Conservation (phyloP, 1,284 basidiomycete species). For the Cryptococcus wingfieldii region DNA sequence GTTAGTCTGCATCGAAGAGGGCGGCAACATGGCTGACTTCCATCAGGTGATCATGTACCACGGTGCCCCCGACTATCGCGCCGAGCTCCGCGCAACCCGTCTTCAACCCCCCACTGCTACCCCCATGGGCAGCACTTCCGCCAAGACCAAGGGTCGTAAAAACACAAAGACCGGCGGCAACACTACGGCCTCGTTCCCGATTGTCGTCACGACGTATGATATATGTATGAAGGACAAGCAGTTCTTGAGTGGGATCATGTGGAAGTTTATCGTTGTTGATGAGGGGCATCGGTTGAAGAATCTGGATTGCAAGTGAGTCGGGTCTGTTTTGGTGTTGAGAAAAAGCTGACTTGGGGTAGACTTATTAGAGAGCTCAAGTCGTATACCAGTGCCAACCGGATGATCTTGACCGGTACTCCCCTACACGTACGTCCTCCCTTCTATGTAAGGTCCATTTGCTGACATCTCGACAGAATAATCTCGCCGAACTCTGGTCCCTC, state of each 20-base stretch:
- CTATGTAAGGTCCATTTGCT: not conserved
- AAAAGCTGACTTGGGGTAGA: constrained; percentile 22
- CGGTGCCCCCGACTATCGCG: constrained; percentile 71
- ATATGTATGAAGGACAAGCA: constrained; percentile 80
- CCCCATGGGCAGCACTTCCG: constrained; percentile 21
- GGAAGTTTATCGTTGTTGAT: constrained; percentile 94
- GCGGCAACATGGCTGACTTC: not conserved
- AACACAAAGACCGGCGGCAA: constrained; percentile 21
- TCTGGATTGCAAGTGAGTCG: constrained; percentile 65
- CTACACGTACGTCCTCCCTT: constrained; percentile 62
- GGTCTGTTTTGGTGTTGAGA: no score
- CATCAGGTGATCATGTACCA: constrained; percentile 75
- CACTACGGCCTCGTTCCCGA: constrained; percentile 39
- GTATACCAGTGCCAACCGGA: constrained; percentile 75
- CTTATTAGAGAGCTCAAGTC: constrained; percentile 88
- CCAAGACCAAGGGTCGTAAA: constrained; percentile 23
- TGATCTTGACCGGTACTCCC: constrained; percentile 91
- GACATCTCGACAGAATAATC: constrained; percentile 66
- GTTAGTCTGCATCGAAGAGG: constrained; percentile 5
- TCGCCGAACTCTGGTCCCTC: constrained; percentile 88
- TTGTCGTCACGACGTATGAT: constrained; percentile 83
- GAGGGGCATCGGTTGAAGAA: constrained; percentile 95
- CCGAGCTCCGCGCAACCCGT: constrained; percentile 62
- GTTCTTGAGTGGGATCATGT: constrained; percentile 64
- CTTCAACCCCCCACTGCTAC: constrained; percentile 30